Evolutionary conservation across 345 rosid genomes (phyloP).

Genomic region (Streptanthus diversifolius): DNA sequence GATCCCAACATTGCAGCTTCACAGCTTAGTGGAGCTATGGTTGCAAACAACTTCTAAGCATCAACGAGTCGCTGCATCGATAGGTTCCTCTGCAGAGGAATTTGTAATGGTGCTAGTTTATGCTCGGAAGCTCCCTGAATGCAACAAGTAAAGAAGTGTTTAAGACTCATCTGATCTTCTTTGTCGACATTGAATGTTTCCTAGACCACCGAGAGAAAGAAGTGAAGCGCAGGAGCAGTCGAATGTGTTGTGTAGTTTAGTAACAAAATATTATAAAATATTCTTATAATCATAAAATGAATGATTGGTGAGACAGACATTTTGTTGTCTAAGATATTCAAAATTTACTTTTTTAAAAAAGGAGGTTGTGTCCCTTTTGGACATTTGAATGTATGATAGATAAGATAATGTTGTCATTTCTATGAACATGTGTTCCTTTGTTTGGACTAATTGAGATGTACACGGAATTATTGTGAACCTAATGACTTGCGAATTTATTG

Average conservation of each 20-base stretch:
- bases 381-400: slow-evolving; percentile 19
- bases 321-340: slow-evolving; percentile 12
- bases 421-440: slow-evolving; percentile 16
- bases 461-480: slow-evolving; percentile 15
- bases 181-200: background rate
- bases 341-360: background rate
- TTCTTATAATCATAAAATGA: background rate
- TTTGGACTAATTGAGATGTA: slow-evolving; percentile 19
- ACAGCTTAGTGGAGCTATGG: slow-evolving; percentile 76
- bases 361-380: slow-evolving; percentile 15
- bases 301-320: slow-evolving; percentile 3
- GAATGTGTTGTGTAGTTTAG: slow-evolving; percentile 14
- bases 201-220: background rate
- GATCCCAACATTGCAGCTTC: slow-evolving; percentile 59
- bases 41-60: slow-evolving; percentile 54
- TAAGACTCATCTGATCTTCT: background rate
- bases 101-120: slow-evolving; percentile 84
- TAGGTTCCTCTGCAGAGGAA: slow-evolving; percentile 91
- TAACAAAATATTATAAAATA: background rate
- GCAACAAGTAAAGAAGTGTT: slow-evolving; percentile 21
- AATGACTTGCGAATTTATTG: background rate
- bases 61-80: slow-evolving; percentile 48
- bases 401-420: slow-evolving; percentile 28
- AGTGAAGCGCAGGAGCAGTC: slow-evolving; percentile 8
- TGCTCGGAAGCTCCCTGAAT: slow-evolving; percentile 47